Conservation (phyloP, 2,329 filamentous ascomycete genomes). For the Monosporascus ibericus region DNA sequence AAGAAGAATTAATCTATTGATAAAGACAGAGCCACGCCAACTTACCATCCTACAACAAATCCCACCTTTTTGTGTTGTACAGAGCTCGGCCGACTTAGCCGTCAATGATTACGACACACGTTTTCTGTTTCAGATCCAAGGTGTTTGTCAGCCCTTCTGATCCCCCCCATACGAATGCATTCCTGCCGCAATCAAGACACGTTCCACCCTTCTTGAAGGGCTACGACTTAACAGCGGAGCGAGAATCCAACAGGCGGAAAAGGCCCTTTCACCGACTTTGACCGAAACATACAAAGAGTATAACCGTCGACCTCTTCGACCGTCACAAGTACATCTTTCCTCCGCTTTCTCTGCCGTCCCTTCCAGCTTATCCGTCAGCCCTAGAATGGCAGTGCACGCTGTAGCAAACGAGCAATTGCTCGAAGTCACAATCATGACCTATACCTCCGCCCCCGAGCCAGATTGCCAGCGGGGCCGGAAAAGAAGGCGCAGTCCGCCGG, state of each 20-base stretch:
- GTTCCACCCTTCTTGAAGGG: not conserved
- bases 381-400: constrained; percentile 15
- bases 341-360: not conserved
- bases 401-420: constrained; percentile 15
- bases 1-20: not conserved
- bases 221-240: not conserved
- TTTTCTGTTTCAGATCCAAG: not conserved
- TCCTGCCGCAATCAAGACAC: not conserved
- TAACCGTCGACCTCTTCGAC: not conserved
- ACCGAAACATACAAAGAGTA: not conserved
- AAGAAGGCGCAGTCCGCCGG: constrained; percentile 27
- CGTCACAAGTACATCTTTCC: not conserved
- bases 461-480: constrained; percentile 31
- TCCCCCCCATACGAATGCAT: not conserved
- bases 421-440: constrained; percentile 17
- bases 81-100: not conserved
- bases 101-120: not conserved
- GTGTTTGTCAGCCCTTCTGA: not conserved
- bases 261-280: no score
- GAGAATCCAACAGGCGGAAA: no score
- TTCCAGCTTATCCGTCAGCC: not conserved
- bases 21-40: not conserved
- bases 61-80: not conserved
- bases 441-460: constrained; percentile 23
- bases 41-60: not conserved